Conservation (phyloP, 495 filamentous ascomycete genomes). For the Neurospora tetrasperma region DNA sequence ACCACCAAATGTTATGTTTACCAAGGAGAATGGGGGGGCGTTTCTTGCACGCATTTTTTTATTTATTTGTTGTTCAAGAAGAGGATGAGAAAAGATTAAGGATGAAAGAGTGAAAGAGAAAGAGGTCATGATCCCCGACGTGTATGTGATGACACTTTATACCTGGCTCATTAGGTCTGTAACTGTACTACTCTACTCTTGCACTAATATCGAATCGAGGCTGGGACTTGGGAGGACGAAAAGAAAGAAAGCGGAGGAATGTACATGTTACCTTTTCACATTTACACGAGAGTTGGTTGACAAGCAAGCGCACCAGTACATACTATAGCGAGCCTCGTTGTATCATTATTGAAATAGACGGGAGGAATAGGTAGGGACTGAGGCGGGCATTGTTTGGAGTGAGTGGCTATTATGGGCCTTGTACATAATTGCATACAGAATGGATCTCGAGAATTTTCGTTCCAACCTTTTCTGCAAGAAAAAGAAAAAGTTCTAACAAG, state of each 20-base stretch:
- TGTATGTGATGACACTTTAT: background rate
- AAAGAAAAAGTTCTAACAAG: too few species aligned
- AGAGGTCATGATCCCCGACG: background rate
- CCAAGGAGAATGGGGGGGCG: background rate
- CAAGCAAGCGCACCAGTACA: background rate
- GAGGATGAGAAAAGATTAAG: background rate
- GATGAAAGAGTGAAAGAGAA: background rate
- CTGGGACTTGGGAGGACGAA: background rate
- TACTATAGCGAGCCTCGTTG: background rate
- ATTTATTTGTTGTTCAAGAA: background rate
- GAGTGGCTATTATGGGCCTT: background rate
- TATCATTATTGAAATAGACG: background rate
- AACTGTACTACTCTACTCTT: background rate
- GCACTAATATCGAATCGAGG: background rate
- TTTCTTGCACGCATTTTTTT: background rate
- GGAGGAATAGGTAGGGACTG: background rate
- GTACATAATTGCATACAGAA: background rate
- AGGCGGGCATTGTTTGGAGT: background rate
- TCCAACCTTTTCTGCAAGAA: too few species aligned
- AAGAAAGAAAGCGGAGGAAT: background rate
- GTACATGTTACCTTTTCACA: background rate
- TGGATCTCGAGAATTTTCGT: background rate
- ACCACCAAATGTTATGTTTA: background rate
- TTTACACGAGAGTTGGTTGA: background rate
- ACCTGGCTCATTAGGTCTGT: background rate